Conservation (phyloP, 495 filamentous ascomycete genomes). For the Aspergillus sparsus region DNA sequence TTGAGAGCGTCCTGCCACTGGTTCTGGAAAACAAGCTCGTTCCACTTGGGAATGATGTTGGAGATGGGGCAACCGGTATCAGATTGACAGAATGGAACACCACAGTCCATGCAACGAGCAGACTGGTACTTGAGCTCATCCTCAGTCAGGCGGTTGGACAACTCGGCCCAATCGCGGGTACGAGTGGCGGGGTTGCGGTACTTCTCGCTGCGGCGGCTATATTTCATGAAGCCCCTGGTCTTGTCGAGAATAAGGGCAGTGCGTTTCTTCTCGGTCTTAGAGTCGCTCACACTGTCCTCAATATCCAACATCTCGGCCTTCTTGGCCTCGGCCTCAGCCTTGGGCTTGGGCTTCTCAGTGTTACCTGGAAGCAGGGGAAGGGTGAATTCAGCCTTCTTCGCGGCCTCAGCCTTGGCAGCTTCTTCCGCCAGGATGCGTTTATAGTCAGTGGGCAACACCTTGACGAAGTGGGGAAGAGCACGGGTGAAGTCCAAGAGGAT, state of each 20-base stretch:
- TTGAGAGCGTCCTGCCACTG: constrained; percentile 97
- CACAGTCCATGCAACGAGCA: constrained; percentile 99
- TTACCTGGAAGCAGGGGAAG: constrained; percentile 74
- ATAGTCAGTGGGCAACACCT: constrained; percentile 95
- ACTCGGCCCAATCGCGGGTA: constrained; percentile 92
- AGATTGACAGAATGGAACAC: constrained; percentile 98
- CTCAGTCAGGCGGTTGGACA: constrained; percentile 85
- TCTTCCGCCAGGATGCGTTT: constrained; percentile 92
- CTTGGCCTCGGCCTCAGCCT: constrained; percentile 62
- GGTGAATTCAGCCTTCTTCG: constrained; percentile 80
- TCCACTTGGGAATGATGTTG: constrained; percentile 99
- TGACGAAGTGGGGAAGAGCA: constrained; percentile 88
- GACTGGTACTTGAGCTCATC: constrained; percentile 99
- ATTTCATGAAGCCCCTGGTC: constrained; percentile 99
- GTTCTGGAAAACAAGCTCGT: constrained; percentile 88
- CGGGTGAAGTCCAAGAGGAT: constrained; percentile 96
- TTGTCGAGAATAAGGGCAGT: constrained; percentile 94
- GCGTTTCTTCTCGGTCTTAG: constrained; percentile 89
- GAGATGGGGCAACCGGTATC: constrained; percentile 97
- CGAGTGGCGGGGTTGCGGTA: constrained; percentile 87
- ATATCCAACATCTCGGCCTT: constrained; percentile 88
- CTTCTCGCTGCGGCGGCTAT: constrained; percentile 90
- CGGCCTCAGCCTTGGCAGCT: constrained; percentile 78
- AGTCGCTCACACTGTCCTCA: constrained; percentile 88
- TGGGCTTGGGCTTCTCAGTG: constrained; percentile 55